Evolutionary conservation across 1,284 basidiomycete genomes (phyloP), one percentile per base, ranked within the genome.

Genomic region (Takashimella koratensis): DNA sequence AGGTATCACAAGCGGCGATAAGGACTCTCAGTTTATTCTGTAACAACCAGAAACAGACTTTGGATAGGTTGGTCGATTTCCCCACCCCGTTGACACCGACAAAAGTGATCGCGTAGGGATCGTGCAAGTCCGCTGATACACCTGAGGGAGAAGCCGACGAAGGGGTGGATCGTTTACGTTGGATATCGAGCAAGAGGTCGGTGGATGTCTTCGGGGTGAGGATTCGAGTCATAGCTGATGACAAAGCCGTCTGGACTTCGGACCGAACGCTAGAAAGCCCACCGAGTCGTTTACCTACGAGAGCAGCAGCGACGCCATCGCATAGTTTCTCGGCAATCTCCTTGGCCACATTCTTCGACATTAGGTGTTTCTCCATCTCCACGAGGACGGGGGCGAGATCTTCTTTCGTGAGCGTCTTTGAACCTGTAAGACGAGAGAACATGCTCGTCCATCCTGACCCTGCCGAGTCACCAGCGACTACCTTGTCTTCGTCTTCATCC

Each of bases 11-110:
- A 11, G 96, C 96, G 23, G 96, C 96, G 64, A 99, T 98, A 60
- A 98, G 81, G 20, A 99, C 95, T 25, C 88, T 82, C 42, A 95
- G 76, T 8, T 87, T 86, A 69, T 99, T 98, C 77, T 98, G 95
- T 45, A 98, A 85, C 20, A 99, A 81, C 96, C 96, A 98, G 78
- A 98, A 98, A 76, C 92, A 95, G 47, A 99, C 95, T 78, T 99
- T 99, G 49, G 89, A 91, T 24, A 99, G 78, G 73, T 98, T 98
- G 4, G 96, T 98, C 64, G 92, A 96, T 79, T 99, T 99, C 49
- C 96, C 96, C 20, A 99, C 96, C 21, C 96, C 96, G 70, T 99
- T 99, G 48, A 99, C 96, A n/a, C 96, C 96, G 43, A 98, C 94
- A 71, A 99, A 99, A 0, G 92, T 87, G 66, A 99, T 89, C 58